Percentiles rank a stretch among this genome's conserved stretches.
phyloP scores from a whole-genome alignment of 2,329 filamentous ascomycete genomes.

The Torrubiella hemipterigena region DNA sequence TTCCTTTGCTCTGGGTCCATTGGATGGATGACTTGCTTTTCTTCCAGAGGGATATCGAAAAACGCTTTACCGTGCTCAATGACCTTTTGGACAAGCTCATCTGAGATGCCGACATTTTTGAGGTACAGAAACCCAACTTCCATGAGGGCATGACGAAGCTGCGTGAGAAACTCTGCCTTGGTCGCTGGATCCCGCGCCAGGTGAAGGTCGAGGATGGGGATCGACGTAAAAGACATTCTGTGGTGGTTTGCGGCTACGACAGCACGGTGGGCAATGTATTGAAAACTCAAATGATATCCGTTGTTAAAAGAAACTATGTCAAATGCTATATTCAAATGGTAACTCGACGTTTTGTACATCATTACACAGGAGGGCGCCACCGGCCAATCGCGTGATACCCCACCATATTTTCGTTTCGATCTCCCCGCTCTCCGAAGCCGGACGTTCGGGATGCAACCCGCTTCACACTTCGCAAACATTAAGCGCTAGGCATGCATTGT shows the following conservation, averaged over 20 bases:
- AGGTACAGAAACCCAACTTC: constrained; percentile 86
- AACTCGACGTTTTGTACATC: too few species aligned
- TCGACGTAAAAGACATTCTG: constrained; percentile 62
- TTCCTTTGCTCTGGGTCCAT: background rate
- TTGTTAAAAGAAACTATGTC: too few species aligned
- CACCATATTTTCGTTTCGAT: too few species aligned
- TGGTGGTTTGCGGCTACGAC: too few species aligned
- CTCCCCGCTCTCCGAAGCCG: too few species aligned
- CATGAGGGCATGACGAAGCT: constrained; percentile 64
- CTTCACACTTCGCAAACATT: too few species aligned
- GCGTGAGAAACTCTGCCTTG: constrained; percentile 59
- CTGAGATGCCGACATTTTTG: constrained; percentile 63
- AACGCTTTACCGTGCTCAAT: constrained; percentile 58
- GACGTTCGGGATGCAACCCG: too few species aligned
- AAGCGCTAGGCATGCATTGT: constrained; percentile 8
- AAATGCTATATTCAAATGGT: too few species aligned
- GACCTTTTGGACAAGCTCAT: constrained; percentile 52
- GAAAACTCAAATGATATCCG: background rate
- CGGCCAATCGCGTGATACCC: too few species aligned
- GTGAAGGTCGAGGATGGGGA: constrained; percentile 69
- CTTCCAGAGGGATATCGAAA: constrained; percentile 63
- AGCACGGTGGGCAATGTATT: too few species aligned
- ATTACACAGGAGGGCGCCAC: too few species aligned
- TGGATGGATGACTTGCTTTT: constrained; percentile 45
- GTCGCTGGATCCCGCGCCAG: constrained; percentile 49